Evolutionary conservation across 176 grass and related monocot species (phyloP).

Genomic region (Hordeum vulgare): DNA sequence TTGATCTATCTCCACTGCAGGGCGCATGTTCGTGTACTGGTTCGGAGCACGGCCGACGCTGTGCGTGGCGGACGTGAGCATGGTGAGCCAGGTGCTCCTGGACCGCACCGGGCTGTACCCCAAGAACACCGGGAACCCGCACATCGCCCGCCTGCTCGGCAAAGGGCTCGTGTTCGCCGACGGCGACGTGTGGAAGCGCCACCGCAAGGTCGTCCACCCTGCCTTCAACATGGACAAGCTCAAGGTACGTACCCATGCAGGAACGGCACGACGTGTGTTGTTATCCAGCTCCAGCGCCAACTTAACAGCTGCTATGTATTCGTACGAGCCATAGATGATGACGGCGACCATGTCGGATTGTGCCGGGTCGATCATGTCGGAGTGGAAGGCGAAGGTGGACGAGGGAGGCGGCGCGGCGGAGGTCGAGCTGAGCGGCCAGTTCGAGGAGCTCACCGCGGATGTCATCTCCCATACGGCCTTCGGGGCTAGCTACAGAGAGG

Average conservation of each 20-base stretch:
- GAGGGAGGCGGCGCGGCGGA: not conserved
- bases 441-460: not conserved
- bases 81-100: slow-evolving; percentile 8
- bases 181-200: slow-evolving; percentile 21
- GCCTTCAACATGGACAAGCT: slow-evolving; percentile 22
- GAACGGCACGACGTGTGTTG: too few species aligned
- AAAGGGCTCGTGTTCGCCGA: slow-evolving; percentile 3
- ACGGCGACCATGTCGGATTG: not conserved
- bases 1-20: not conserved
- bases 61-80: not conserved
- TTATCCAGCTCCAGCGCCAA: too few species aligned
- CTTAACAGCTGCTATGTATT: too few species aligned
- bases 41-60: not conserved
- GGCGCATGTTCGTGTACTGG: slow-evolving; percentile 14
- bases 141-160: slow-evolving; percentile 7
- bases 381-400: not conserved
- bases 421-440: not conserved
- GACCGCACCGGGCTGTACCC: not conserved
- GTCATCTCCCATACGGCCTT: not conserved
- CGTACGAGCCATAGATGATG: not conserved
- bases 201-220: slow-evolving; percentile 23
- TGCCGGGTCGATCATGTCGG: not conserved
- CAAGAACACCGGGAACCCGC: not conserved
- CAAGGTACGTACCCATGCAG: not conserved
- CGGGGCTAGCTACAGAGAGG: slow-evolving; percentile 15